A percentile compares a stretch with the other conserved stretches of the same genome.
These are phyloP conservation scores for Amyloporia xantha DNA, from an alignment of 768 basidiomycete species.

Conservation along the genomic window DNA sequence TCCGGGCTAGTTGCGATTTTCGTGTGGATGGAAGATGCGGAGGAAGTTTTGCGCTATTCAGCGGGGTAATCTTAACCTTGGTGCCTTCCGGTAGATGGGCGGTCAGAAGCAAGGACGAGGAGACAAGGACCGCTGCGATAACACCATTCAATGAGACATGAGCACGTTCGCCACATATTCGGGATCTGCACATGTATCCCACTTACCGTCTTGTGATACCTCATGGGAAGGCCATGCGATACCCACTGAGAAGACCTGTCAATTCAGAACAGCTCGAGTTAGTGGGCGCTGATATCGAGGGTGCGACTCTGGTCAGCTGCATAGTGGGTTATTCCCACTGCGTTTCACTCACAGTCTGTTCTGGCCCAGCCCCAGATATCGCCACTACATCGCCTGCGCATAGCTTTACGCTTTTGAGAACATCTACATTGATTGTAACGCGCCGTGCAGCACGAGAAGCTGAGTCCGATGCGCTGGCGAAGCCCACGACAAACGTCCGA, in stretches of 20 bases:
- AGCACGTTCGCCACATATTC: slow-evolving; percentile 2
- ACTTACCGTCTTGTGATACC: slow-evolving; percentile 51
- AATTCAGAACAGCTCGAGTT: neutral
- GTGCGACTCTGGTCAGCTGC: neutral
- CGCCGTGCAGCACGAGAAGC: slow-evolving; percentile 52
- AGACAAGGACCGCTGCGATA: slow-evolving; percentile 45
- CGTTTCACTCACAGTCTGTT: slow-evolving; percentile 30
- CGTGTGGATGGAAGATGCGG: slow-evolving; percentile 45
- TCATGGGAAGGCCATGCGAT: slow-evolving; percentile 73
- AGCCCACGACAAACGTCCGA: slow-evolving; percentile 23
- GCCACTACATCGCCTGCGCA: slow-evolving; percentile 66
- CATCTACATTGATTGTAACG: slow-evolving; percentile 55
- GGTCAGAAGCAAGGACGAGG: slow-evolving; percentile 54
- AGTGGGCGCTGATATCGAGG: neutral
- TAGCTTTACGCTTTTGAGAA: slow-evolving; percentile 52
- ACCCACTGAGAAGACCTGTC: slow-evolving; percentile 59
- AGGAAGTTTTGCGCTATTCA: slow-evolving; percentile 26
- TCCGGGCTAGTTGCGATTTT: slow-evolving; percentile 42
- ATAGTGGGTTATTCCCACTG: neutral
- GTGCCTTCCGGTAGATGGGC: slow-evolving; percentile 46
- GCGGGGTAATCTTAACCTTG: slow-evolving; percentile 40
- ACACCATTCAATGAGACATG: slow-evolving; percentile 1
- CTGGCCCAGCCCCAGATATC: slow-evolving; percentile 35
- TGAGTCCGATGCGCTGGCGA: slow-evolving; percentile 13
- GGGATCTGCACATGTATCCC: slow-evolving; percentile 3